Evolutionary conservation across 257 asterid species (phyloP).

Genomic region (Marsdenia floribunda): DNA sequence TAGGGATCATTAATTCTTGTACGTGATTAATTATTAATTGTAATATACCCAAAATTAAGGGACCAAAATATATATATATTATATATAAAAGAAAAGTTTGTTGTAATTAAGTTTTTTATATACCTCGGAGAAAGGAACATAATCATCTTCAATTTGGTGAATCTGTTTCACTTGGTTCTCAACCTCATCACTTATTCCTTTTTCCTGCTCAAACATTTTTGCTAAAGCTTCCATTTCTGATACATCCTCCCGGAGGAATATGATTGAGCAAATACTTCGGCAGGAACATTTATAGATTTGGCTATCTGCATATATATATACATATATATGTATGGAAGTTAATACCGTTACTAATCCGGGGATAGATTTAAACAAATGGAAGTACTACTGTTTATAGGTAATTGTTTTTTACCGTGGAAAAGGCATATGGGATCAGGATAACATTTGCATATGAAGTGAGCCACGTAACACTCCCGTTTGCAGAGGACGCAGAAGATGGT

Average conservation of each 20-base stretch:
- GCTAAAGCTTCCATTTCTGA: slow-evolving; percentile 30
- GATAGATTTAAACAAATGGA: no score
- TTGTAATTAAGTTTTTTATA: not conserved
- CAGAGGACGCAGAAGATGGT: slow-evolving; percentile 28
- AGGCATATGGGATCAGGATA: slow-evolving; percentile 29
- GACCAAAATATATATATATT: no score
- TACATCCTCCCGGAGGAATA: slow-evolving; percentile 24
- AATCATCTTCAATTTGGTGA: slow-evolving; percentile 21
- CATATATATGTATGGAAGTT: not conserved
- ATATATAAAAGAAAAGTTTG: not conserved
- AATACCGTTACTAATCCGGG: no score
- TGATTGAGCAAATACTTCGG: slow-evolving; percentile 17
- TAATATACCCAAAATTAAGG: no score
- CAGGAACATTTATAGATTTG: slow-evolving; percentile 21
- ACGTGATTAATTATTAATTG: no score
- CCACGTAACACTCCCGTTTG: slow-evolving; percentile 38
- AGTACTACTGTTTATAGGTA: no score
- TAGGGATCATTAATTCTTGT: no score
- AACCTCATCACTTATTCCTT: slow-evolving; percentile 19
- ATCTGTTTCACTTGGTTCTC: slow-evolving; percentile 24
- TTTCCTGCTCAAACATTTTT: slow-evolving; percentile 26
- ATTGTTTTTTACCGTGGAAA: slow-evolving; percentile 33
- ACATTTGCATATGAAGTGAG: slow-evolving; percentile 27
- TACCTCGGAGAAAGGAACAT: slow-evolving; percentile 25
- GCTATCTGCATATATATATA: slow-evolving; percentile 23